phyloP scores from a whole-genome alignment of 192 early-diverging fungal genomes.

The Coemansia sp. region DNA sequence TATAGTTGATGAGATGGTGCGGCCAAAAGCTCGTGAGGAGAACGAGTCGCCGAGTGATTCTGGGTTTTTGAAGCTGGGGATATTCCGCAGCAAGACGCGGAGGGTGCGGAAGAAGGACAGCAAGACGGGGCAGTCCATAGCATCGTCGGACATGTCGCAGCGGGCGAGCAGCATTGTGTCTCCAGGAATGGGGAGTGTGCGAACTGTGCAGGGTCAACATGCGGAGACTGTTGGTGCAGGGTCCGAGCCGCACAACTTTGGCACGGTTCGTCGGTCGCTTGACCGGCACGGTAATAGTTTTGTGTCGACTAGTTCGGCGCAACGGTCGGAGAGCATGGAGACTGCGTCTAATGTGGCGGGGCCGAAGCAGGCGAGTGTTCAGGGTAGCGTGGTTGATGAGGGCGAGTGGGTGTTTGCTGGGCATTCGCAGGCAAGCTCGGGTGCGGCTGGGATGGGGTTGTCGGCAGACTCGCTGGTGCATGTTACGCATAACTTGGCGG shows the following conservation, averaged over 20 bases:
- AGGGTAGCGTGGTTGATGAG: conserved; percentile 22
- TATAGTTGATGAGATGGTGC: conserved; percentile 23
- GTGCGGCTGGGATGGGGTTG: conserved; percentile 5
- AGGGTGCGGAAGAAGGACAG: conserved; percentile 24
- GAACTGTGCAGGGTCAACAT: conserved; percentile 17
- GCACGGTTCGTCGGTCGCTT: conserved; percentile 4
- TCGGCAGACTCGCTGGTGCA: conserved; percentile 42
- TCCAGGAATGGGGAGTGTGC: conserved; percentile 14
- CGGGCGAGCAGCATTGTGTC: conserved; percentile 4
- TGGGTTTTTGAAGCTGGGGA: conserved; percentile 31
- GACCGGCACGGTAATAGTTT: conserved; percentile 18
- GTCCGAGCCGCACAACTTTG: not conserved
- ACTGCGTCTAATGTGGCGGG: not conserved
- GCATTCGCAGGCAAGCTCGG: conserved; percentile 20
- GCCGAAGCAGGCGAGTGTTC: not conserved
- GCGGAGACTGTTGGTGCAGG: not conserved
- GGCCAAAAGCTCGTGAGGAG: not conserved
- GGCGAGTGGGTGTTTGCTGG: conserved; percentile 51
- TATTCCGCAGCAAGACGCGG: conserved; percentile 43
- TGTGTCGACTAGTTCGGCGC: conserved; percentile 17
- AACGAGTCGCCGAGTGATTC: conserved; percentile 17
- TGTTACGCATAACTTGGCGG: conserved; percentile 17
- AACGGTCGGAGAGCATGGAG: conserved; percentile 1
- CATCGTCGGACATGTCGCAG: conserved; percentile 14
- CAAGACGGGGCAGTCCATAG: conserved; percentile 9